A percentile compares a stretch with the other conserved stretches of the same genome.
phyloP scores from a whole-genome alignment of 495 filamentous ascomycete genomes.

The Penicillium roqueforti region DNA sequence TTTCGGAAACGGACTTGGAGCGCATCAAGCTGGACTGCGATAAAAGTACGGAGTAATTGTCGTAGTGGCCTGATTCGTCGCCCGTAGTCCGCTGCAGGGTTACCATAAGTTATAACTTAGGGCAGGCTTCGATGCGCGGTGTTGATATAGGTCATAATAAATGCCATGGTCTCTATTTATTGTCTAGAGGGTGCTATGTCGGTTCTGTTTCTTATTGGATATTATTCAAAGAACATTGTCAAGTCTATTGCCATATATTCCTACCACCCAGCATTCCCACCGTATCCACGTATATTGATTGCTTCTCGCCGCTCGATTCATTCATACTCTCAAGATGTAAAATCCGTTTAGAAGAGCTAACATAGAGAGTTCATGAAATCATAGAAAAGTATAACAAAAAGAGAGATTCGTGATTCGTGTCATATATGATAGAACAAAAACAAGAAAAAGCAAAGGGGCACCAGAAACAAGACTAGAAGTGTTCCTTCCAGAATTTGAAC shows the following conservation, averaged over 20 bases:
- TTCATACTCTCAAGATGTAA: not conserved
- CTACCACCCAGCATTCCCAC: not conserved
- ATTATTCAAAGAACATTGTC: not conserved
- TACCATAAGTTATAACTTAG: too few relatives aligned
- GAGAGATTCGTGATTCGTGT: slow-evolving; percentile 25
- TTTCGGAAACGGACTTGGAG: slow-evolving; percentile 27
- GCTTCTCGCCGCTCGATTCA: too few relatives aligned
- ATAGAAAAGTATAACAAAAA: not conserved
- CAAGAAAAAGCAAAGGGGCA: not conserved
- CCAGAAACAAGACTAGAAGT: slow-evolving; percentile 47
- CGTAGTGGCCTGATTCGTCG: too few relatives aligned
- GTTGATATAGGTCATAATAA: too few relatives aligned
- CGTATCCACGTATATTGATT: not conserved
- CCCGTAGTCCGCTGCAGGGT: too few relatives aligned
- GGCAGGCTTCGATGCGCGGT: too few relatives aligned
- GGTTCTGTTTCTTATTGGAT: too few relatives aligned
- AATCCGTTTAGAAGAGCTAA: not conserved
- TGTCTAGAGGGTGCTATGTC: too few relatives aligned
- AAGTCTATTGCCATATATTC: slow-evolving; percentile 5
- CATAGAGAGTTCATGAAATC: not conserved
- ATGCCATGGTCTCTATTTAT: too few relatives aligned
- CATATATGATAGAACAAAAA: slow-evolving; percentile 8
- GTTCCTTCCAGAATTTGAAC: slow-evolving; percentile 99
- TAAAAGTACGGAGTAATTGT: too few relatives aligned
- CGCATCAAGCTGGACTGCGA: slow-evolving; percentile 29